Evolutionary conservation across 192 early-diverging fungal species (phyloP).

Genomic region (Pilaira anomala): DNA sequence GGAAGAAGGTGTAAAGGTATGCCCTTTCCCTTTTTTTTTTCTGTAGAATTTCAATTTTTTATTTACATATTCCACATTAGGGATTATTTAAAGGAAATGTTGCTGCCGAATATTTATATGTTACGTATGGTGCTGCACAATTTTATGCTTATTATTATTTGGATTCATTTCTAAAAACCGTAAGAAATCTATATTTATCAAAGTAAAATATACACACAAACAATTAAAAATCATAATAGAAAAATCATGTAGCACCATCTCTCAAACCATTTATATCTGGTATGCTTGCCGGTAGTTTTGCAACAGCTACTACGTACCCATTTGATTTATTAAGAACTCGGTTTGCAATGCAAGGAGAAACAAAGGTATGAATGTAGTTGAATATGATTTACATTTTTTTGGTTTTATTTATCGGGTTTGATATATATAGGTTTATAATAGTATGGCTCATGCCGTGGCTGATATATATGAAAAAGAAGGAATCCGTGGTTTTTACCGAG

Average conservation of each 20-base stretch:
- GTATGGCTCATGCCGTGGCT: constrained; percentile 60
- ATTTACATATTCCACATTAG: constrained; percentile 21
- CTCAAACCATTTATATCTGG: constrained; percentile 68
- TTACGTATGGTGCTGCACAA: constrained; percentile 85
- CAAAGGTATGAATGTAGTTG: constrained; percentile 35
- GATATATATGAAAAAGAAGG: constrained; percentile 76
- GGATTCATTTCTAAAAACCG: constrained; percentile 39
- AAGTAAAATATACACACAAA: not conserved
- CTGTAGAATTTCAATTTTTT: not conserved
- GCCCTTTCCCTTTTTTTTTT: not conserved
- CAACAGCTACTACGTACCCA: constrained; percentile 85
- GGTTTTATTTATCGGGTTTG: no score
- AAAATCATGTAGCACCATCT: constrained; percentile 21
- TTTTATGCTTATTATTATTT: constrained; percentile 70
- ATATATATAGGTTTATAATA: constrained; percentile 55
- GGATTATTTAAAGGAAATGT: constrained; percentile 93
- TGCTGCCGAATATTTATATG: constrained; percentile 86
- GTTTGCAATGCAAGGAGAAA: constrained; percentile 81
- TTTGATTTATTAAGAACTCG: constrained; percentile 91
- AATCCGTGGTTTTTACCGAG: constrained; percentile 79
- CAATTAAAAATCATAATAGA: not conserved
- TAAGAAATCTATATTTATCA: not conserved
- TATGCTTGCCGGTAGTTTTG: constrained; percentile 68
- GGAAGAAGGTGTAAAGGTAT: constrained; percentile 80
- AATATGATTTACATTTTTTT: not conserved